These are phyloP conservation scores for Cladosporium sp. DNA, from an alignment of 2,329 filamentous ascomycete genomes.

Conservation along the genomic window DNA sequence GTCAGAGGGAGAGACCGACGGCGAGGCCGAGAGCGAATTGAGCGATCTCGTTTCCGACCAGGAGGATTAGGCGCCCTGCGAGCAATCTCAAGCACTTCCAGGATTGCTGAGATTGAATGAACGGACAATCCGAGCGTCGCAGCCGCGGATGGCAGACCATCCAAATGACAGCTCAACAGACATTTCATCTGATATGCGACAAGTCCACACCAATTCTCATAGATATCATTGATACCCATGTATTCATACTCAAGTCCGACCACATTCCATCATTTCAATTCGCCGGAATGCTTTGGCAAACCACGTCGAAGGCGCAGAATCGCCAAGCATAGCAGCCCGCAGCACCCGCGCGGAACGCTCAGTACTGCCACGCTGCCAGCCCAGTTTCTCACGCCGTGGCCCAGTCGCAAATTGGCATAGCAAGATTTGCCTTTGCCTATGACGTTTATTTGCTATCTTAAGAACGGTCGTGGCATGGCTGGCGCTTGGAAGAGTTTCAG, in stretches of 20 bases:
- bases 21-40: slow-evolving; percentile 52
- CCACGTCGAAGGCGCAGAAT: background rate
- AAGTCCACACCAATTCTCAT: background rate
- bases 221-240: background rate
- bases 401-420: background rate
- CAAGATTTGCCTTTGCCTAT: slow-evolving; percentile 1
- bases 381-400: background rate
- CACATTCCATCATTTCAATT: background rate
- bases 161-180: background rate
- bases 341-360: slow-evolving; percentile 7
- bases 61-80: slow-evolving; percentile 12
- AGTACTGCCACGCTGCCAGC: background rate
- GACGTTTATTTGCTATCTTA: slow-evolving; percentile 1
- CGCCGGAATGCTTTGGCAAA: background rate
- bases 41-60: slow-evolving; percentile 34
- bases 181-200: too few species aligned
- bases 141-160: background rate
- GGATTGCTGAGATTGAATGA: background rate
- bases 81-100: background rate
- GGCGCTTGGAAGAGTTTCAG: slow-evolving; percentile 1
- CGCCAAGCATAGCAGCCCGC: slow-evolving; percentile 10
- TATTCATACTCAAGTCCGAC: too few species aligned
- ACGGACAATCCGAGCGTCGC: background rate
- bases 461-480: background rate
- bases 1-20: slow-evolving; percentile 68